Conservation (phyloP, 2,329 filamentous ascomycete species). For the Penicillium sclerotiorum region DNA sequence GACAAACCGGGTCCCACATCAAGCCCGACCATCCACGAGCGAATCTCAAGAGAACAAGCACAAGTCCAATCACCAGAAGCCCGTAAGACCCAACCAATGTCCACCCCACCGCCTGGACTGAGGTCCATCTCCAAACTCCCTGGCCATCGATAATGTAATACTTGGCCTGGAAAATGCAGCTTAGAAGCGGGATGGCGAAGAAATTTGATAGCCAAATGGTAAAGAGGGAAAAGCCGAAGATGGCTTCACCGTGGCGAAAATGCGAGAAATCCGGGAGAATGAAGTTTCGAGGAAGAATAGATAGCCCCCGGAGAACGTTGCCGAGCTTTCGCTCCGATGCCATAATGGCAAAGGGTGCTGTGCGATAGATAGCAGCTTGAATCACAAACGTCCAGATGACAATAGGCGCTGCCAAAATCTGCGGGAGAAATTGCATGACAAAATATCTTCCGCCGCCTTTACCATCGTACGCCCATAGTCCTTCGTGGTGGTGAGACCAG, state of each 20-base stretch:
- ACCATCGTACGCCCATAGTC: conserved; percentile 68
- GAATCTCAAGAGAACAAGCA: conserved; percentile 67
- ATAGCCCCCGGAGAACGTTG: conserved; percentile 66
- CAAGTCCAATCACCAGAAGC: conserved; percentile 61
- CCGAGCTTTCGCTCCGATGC: conserved; percentile 62
- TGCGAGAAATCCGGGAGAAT: conserved; percentile 69
- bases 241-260: conserved; percentile 69
- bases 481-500: conserved; percentile 64
- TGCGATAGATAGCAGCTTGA: conserved; percentile 71
- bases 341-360: conserved; percentile 78
- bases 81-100: conserved; percentile 73
- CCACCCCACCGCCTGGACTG: conserved; percentile 79
- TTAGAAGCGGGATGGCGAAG: conserved; percentile 79
- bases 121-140: conserved; percentile 74
- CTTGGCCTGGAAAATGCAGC: conserved; percentile 71
- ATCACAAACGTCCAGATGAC: conserved; percentile 78
- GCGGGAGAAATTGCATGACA: conserved; percentile 81
- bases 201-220: conserved; percentile 73
- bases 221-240: conserved; percentile 67
- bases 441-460: conserved; percentile 79
- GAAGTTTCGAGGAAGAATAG: conserved; percentile 63
- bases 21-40: conserved; percentile 69
- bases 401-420: conserved; percentile 70
- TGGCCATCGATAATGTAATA: conserved; percentile 62
- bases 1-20: conserved; percentile 79